Evolutionary conservation across 345 rosid species (phyloP).

Genomic region (Hevea brasiliensis): DNA sequence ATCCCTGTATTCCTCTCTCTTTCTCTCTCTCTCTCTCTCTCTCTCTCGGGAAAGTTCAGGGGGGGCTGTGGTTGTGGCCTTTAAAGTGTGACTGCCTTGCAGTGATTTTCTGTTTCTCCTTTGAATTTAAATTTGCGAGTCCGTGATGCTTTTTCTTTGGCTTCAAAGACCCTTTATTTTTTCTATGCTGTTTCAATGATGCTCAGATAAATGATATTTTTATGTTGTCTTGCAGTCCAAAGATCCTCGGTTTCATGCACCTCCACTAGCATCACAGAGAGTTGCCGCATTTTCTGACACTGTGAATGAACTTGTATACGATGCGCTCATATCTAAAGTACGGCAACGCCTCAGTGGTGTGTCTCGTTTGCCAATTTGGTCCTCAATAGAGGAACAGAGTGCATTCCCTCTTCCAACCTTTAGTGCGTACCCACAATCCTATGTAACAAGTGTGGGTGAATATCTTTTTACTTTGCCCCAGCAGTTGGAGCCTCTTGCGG

Average conservation of each 20-base stretch:
- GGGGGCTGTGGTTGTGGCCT: not conserved
- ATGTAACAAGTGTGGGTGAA: conserved; percentile 87
- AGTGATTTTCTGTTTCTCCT: not conserved
- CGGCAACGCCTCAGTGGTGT: conserved; percentile 85
- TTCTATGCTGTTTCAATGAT: not conserved
- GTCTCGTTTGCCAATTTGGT: conserved; percentile 82
- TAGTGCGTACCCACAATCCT: conserved; percentile 92
- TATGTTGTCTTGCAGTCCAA: conserved; percentile 60
- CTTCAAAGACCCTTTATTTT: not conserved
- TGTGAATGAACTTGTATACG: conserved; percentile 91
- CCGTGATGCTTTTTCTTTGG: not conserved
- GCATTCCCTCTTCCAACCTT: conserved; percentile 84
- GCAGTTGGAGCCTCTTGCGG: conserved; percentile 97
- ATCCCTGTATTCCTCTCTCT: not conserved
- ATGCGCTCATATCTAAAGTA: conserved; percentile 92
- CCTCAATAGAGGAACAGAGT: conserved; percentile 79
- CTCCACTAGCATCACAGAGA: conserved; percentile 86
- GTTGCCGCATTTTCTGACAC: conserved; percentile 80
- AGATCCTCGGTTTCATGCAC: conserved; percentile 97
- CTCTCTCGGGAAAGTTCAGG: not conserved
- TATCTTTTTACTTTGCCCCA: conserved; percentile 98
- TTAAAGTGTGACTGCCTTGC: not conserved
- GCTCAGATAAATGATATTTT: conserved; percentile 1
- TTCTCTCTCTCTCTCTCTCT: no score
- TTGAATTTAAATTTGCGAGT: not conserved